A percentile compares a stretch with the other conserved stretches of the same genome.
These are phyloP conservation scores for Micractinium conductrix DNA, from an alignment of 139 green algal genomes.

Conservation along the genomic window DNA sequence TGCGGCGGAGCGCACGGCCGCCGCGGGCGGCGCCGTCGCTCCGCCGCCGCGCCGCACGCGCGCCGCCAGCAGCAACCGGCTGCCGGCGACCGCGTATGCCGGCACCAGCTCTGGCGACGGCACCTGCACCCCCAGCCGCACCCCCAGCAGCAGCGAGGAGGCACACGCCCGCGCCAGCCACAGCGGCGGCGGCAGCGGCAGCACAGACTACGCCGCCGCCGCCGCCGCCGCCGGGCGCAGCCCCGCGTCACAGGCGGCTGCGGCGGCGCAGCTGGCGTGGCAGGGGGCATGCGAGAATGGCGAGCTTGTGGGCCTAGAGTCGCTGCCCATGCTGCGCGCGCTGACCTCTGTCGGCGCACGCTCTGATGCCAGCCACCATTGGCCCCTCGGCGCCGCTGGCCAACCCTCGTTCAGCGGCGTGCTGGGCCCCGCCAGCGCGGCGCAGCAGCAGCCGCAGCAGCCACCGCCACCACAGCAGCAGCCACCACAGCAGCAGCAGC, in stretches of 20 bases:
- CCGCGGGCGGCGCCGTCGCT: background rate
- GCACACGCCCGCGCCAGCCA: background rate
- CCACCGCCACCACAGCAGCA: no score
- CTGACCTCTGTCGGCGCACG: no score
- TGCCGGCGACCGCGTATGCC: background rate
- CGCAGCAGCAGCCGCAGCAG: no score
- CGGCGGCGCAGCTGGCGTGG: no score
- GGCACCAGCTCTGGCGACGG: background rate
- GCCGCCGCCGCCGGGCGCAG: background rate
- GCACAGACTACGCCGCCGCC: background rate
- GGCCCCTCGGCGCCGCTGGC: no score
- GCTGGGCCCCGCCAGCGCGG: no score
- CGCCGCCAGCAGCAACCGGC: background rate
- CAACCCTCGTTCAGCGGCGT: no score
- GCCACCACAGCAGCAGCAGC: background rate
- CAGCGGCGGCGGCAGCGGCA: constrained; percentile 1
- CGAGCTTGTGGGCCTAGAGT: no score
- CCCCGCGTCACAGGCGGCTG: background rate
- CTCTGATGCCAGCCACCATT: no score
- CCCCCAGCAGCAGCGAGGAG: background rate
- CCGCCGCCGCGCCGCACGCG: background rate
- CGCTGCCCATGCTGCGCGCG: background rate
- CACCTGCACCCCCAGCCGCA: background rate
- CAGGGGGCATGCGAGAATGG: no score
- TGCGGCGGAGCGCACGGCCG: background rate